Percentiles rank a stretch among this genome's conserved stretches.
Conservation (phyloP, 2,329 filamentous ascomycete species). For the Metarhizium rileyi region DNA sequence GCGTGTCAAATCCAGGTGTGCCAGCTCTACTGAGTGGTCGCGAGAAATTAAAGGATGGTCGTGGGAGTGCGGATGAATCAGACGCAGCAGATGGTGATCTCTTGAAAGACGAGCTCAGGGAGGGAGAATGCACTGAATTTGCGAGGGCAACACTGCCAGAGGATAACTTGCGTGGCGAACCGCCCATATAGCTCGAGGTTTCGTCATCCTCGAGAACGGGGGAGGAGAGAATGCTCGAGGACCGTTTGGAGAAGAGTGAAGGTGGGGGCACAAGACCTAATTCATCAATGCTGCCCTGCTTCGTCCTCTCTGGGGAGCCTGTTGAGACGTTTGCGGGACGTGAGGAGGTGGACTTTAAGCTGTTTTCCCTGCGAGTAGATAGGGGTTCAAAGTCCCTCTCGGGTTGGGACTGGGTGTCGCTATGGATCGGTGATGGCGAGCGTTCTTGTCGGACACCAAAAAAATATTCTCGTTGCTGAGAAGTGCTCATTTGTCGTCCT, state of each 20-base stretch:
- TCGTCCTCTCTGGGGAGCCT: constrained; percentile 35
- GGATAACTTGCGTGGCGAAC: constrained; percentile 65
- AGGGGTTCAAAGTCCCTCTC: constrained; percentile 20
- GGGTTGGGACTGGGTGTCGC: constrained; percentile 21
- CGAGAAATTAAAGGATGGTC: constrained; percentile 87
- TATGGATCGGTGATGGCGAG: constrained; percentile 45
- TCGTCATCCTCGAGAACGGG: constrained; percentile 64
- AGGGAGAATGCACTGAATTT: constrained; percentile 43
- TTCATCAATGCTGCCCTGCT: constrained; percentile 40
- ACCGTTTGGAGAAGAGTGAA: constrained; percentile 38
- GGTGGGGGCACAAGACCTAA: constrained; percentile 41
- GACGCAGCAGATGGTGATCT: constrained; percentile 81
- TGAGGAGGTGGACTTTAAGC: constrained; percentile 26
- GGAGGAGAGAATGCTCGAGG: constrained; percentile 54
- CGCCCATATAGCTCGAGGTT: constrained; percentile 40
- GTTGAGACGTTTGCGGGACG: constrained; percentile 20
- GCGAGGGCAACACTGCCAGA: constrained; percentile 49
- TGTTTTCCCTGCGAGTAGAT: constrained; percentile 22
- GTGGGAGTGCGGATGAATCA: constrained; percentile 62
- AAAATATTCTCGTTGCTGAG: constrained; percentile 29
- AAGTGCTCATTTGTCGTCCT: constrained; percentile 28
- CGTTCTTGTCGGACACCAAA: constrained; percentile 49
- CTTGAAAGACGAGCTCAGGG: constrained; percentile 46
- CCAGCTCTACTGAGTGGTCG: constrained; percentile 72
- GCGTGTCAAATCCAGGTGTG: constrained; percentile 47